Percentiles rank a stretch among this genome's conserved stretches.
Conservation (phyloP, 192 early-diverging fungal species). For the Coemansia sp. region DNA sequence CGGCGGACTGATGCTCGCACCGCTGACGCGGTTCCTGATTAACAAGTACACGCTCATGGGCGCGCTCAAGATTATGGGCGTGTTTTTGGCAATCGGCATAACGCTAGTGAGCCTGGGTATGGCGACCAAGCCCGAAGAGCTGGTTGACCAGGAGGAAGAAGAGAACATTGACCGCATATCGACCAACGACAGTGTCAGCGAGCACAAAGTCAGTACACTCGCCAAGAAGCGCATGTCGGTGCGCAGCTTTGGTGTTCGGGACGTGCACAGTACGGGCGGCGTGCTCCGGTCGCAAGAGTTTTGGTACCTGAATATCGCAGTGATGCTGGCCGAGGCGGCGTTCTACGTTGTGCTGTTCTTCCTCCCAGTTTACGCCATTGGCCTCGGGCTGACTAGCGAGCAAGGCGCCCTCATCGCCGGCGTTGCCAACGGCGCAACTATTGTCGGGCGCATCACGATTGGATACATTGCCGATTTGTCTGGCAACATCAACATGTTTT, state of each 20-base stretch:
- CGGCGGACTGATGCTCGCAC: slow-evolving; percentile 48
- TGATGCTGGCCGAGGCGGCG: slow-evolving; percentile 54
- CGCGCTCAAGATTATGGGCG: slow-evolving; percentile 46
- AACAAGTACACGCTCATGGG: slow-evolving; percentile 39
- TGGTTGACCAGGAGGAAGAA: slow-evolving; percentile 47
- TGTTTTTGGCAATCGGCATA: slow-evolving; percentile 32
- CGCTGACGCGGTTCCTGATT: slow-evolving; percentile 47
- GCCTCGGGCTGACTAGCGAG: slow-evolving; percentile 59
- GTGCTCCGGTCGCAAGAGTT: slow-evolving; percentile 54
- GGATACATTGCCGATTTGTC: slow-evolving; percentile 65
- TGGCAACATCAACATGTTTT: slow-evolving; percentile 56
- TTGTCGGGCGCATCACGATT: slow-evolving; percentile 62
- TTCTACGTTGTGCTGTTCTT: slow-evolving; percentile 53
- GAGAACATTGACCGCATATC: slow-evolving; percentile 41
- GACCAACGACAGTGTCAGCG: slow-evolving; percentile 26
- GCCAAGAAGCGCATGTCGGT: slow-evolving; percentile 56
- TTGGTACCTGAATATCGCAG: slow-evolving; percentile 53
- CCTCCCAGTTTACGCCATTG: slow-evolving; percentile 56
- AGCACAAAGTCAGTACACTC: slow-evolving; percentile 32
- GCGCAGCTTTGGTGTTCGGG: slow-evolving; percentile 55
- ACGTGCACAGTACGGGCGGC: slow-evolving; percentile 46
- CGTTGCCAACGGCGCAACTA: slow-evolving; percentile 65
- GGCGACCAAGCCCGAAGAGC: slow-evolving; percentile 53
- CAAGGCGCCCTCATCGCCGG: slow-evolving; percentile 64
- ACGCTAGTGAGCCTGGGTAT: slow-evolving; percentile 48